These are phyloP conservation scores for Plantago lanceolata DNA, from an alignment of 305 asterid genomes.

Conservation along the genomic window DNA sequence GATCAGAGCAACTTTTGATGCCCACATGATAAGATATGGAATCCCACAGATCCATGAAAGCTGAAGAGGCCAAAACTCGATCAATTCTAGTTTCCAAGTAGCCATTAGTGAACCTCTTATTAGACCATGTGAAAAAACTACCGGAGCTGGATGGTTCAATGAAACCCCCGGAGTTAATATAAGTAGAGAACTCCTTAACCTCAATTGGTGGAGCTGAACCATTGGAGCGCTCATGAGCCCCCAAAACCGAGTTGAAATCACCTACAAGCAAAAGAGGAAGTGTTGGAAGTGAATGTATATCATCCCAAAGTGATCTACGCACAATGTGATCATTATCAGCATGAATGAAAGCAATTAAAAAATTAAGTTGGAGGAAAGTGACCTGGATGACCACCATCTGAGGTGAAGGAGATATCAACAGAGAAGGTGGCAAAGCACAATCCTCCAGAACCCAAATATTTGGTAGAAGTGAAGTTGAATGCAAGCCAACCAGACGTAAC, in stretches of 20 bases:
- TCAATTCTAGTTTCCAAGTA: not conserved
- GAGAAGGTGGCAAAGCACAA: not conserved
- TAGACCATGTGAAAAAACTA: not conserved
- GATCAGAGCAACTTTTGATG: not conserved
- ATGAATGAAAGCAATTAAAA: not conserved
- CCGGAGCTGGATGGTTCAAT: too few species aligned
- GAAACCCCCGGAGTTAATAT: not conserved
- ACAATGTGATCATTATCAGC: not conserved
- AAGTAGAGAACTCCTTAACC: not conserved
- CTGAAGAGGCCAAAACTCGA: not conserved
- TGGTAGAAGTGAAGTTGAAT: not conserved
- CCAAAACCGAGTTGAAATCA: not conserved
- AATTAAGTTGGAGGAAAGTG: too few species aligned
- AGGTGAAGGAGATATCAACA: not conserved
- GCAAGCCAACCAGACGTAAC: not conserved
- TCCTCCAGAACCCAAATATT: not conserved
- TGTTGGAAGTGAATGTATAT: not conserved
- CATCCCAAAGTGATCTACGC: not conserved
- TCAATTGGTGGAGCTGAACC: not conserved
- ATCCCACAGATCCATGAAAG: not conserved
- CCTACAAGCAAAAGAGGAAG: not conserved
- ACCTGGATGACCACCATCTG: not conserved
- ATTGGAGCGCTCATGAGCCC: not conserved
- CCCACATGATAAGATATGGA: not conserved
- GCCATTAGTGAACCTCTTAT: not conserved